A percentile compares a stretch with the other conserved stretches of the same genome.
Evolutionary conservation across 148 eudicot species (phyloP).

Genomic region (Vaccinium darrowii): DNA sequence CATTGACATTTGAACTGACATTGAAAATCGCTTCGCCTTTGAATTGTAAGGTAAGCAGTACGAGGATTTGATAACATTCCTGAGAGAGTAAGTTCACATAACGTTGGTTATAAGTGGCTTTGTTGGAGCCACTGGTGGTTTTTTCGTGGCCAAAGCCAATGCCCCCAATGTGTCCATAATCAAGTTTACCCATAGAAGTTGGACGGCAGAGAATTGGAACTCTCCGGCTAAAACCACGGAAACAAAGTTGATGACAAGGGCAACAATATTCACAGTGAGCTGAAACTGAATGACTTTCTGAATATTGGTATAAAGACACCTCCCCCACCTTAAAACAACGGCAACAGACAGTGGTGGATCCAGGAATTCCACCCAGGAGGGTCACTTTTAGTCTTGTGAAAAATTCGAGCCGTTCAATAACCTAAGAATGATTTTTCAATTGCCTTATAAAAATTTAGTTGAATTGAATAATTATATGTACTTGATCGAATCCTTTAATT

Average conservation of each 20-base stretch:
- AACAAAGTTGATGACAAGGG: constrained; percentile 15
- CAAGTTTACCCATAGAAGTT: constrained; percentile 20
- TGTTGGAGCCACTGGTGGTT: constrained; percentile 19
- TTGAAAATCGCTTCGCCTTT: constrained; percentile 14
- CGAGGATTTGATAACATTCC: constrained; percentile 13
- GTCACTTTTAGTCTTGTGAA: too few species aligned
- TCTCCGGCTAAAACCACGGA: constrained; percentile 16
- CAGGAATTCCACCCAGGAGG: too few species aligned
- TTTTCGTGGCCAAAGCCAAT: constrained; percentile 19
- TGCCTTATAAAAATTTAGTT: too few species aligned
- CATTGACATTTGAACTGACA: constrained; percentile 7
- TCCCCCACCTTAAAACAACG: constrained; percentile 21
- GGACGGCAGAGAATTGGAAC: constrained; percentile 18
- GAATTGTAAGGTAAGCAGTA: constrained; percentile 19
- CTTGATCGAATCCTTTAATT: too few species aligned
- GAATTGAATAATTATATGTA: too few species aligned
- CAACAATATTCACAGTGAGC: constrained; percentile 15
- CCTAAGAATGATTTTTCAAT: too few species aligned
- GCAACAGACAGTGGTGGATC: too few species aligned
- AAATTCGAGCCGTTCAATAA: too few species aligned
- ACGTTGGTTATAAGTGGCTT: constrained; percentile 19
- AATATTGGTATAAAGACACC: constrained; percentile 6
- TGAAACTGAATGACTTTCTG: constrained; percentile 22
- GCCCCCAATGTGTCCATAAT: constrained; percentile 29
- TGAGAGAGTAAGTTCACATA: constrained; percentile 27